A percentile compares a stretch with the other conserved stretches of the same genome.
Conservation (phyloP, 169 alveolate species). For the Eimeria necatrix region DNA sequence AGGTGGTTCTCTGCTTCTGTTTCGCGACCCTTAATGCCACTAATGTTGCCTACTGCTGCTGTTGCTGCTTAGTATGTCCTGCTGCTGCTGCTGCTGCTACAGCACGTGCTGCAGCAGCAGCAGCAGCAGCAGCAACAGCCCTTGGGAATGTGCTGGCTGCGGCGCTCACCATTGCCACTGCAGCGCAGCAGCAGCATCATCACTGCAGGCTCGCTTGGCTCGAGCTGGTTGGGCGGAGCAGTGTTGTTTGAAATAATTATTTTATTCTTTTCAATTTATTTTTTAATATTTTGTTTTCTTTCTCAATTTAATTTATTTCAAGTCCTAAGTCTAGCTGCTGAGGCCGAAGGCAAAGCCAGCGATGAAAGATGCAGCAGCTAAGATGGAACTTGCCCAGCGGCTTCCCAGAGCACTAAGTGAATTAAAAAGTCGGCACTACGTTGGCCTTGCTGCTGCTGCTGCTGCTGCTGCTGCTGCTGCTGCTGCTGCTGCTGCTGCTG, state of each 20-base stretch:
- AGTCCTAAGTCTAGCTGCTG: background rate
- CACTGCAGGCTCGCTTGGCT: background rate
- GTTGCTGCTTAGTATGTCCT: background rate
- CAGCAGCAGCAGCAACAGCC: background rate
- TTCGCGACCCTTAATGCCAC: background rate
- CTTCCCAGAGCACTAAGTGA: no score
- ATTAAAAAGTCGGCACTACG: no score
- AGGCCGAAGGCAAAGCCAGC: no score
- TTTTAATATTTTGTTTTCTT: background rate
- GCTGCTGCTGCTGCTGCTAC: constrained; percentile 4
- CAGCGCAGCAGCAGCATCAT: constrained; percentile 22
- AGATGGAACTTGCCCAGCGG: no score
- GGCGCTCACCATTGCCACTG: constrained; percentile 48
- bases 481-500: constrained; percentile 40
- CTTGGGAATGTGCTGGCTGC: background rate
- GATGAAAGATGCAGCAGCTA: no score
- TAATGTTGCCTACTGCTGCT: background rate
- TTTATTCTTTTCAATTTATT: background rate
- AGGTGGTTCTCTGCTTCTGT: background rate
- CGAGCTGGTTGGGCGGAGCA: background rate
- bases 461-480: constrained; percentile 3
- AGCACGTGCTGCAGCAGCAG: background rate
- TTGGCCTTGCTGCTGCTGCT: no score
- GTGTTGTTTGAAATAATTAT: background rate
- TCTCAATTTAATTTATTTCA: background rate